Conservation (phyloP, 2,329 filamentous ascomycete genomes). For the Rhynchosporium graminicola region DNA sequence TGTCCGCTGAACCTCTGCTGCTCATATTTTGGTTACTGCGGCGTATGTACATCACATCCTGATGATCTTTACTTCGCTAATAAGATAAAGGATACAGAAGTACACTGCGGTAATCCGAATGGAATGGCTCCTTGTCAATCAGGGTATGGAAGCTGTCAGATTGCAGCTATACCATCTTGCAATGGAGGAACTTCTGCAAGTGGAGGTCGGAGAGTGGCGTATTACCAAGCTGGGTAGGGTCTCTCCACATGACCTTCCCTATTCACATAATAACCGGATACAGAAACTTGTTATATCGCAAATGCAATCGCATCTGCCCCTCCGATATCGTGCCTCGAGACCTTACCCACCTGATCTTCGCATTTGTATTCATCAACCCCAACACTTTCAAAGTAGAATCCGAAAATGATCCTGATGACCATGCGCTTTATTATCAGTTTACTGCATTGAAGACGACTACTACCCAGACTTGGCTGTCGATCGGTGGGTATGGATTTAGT, state of each 20-base stretch:
- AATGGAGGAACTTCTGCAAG: conserved; percentile 29
- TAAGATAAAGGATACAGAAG: conserved; percentile 16
- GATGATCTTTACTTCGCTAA: background rate
- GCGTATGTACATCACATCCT: conserved; percentile 14
- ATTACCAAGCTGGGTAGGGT: conserved; percentile 40
- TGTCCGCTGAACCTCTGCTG: conserved; percentile 34
- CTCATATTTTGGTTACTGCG: conserved; percentile 29
- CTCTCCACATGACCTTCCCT: conserved; percentile 22
- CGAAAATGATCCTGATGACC: conserved; percentile 29
- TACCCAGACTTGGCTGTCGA: conserved; percentile 22
- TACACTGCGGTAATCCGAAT: conserved; percentile 19
- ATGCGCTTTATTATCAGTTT: conserved; percentile 21
- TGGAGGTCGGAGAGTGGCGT: conserved; percentile 41
- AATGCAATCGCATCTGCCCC: conserved; percentile 29
- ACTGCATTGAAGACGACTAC: conserved; percentile 22
- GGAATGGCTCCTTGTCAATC: conserved; percentile 37
- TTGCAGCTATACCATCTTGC: conserved; percentile 35
- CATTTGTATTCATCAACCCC: conserved; percentile 47
- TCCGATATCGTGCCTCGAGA: conserved; percentile 29
- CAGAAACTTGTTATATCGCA: conserved; percentile 19
- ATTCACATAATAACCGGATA: background rate
- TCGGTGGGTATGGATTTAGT: conserved; percentile 29
- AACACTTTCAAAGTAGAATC: conserved; percentile 37
- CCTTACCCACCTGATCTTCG: conserved; percentile 38
- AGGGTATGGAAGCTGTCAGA: conserved; percentile 42